Conservation (phyloP, 345 rosid species). For the Lepidium aucheri region DNA sequence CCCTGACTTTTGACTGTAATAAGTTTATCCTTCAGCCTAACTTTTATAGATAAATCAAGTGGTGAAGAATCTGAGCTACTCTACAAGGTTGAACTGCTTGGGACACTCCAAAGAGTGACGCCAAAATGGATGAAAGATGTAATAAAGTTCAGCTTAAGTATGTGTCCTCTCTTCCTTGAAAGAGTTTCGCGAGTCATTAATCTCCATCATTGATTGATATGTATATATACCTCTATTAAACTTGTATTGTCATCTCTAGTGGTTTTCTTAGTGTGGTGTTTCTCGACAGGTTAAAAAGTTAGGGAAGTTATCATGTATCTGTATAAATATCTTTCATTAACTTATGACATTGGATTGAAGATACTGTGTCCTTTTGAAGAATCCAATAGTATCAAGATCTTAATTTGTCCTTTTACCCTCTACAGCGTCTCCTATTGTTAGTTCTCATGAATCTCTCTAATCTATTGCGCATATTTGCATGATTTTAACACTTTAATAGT, state of each 20-base stretch:
- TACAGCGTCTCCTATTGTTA: neutral
- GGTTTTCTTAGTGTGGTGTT: no score
- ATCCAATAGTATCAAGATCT: constrained; percentile 6
- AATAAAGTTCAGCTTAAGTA: constrained; percentile 57
- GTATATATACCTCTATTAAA: no score
- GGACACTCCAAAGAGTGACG: constrained; percentile 70
- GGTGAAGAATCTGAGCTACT: constrained; percentile 52
- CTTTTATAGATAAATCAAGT: constrained; percentile 31
- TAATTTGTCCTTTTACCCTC: neutral
- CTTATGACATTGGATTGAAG: neutral
- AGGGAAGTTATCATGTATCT: no score
- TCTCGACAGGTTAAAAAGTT: no score
- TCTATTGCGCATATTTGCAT: neutral
- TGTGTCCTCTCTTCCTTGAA: constrained; percentile 71
- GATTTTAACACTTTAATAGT: neutral
- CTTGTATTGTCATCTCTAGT: no score
- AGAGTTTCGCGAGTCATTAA: constrained; percentile 50
- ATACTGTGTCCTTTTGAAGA: neutral
- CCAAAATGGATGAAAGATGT: constrained; percentile 90
- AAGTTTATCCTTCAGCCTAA: constrained; percentile 80
- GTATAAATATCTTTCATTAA: no score
- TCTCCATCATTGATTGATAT: no score
- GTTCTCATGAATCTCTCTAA: neutral
- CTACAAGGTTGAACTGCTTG: constrained; percentile 51
- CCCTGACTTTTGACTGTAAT: constrained; percentile 19